A percentile compares a stretch with the other conserved stretches of the same genome.
Evolutionary conservation across 2,329 filamentous ascomycete species (phyloP).

Genomic region (Colletotrichum noveboracense): DNA sequence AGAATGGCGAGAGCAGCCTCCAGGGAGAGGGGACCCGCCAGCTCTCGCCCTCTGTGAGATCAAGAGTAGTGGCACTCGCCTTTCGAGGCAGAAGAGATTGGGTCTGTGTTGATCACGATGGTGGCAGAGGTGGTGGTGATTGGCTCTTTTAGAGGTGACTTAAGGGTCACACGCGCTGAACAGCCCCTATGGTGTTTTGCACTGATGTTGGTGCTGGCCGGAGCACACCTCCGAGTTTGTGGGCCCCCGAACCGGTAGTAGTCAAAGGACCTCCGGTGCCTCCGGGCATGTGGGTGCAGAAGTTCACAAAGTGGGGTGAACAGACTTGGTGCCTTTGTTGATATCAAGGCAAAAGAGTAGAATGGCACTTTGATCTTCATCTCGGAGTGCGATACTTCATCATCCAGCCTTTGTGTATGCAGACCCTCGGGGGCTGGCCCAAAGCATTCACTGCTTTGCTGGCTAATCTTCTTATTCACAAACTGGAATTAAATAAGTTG

Average conservation of each 20-base stretch:
- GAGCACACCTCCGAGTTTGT: neutral
- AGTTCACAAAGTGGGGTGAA: neutral
- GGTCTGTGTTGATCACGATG: neutral
- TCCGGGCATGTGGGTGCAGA: neutral
- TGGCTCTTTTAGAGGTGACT: neutral
- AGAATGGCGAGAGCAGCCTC: neutral
- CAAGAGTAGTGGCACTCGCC: neutral
- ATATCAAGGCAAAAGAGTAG: neutral
- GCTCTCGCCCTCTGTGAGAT: neutral
- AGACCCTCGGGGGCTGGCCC: fast-evolving
- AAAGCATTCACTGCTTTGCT: neutral
- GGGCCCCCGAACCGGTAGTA: neutral
- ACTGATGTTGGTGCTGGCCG: neutral
- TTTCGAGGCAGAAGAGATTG: neutral
- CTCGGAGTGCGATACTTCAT: neutral
- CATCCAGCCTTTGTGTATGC: neutral
- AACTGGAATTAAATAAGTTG: no score
- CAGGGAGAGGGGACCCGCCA: neutral
- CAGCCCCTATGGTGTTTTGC: neutral
- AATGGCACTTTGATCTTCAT: neutral
- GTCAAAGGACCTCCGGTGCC: neutral
- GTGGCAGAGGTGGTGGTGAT: neutral
- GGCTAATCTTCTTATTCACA: no score
- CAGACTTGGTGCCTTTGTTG: neutral
- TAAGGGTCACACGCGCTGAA: neutral